Evolutionary conservation across 768 basidiomycete species (phyloP), one percentile per base, ranked within the genome.

Genomic region (Pleurotus salmoneostramineus): DNA sequence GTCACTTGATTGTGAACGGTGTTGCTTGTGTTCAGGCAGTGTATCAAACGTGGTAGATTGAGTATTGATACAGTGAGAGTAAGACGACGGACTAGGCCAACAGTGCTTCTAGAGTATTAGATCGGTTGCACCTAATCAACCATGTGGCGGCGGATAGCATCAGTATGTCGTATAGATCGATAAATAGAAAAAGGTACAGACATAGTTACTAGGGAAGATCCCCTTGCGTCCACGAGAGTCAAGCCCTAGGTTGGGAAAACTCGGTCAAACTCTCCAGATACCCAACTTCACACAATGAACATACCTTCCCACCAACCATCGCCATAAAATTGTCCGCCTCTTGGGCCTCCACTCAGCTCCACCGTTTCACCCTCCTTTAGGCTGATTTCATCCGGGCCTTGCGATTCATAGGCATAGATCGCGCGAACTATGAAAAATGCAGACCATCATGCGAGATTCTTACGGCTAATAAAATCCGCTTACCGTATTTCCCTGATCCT

Each of bases 251-350:
- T 27, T 27, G 21, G 21, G 21, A 40, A 43, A 33, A 42, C 45
- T 55, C 52, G 60, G 52, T 21, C 12, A 15, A 55, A 43, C 14
- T 33, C 21, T 10, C 21, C 35, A 5, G 58, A 63, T 54, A 61
- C 60, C 8, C 45, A 27, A 42, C 37, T 40, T 50, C 36, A 57
- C 52, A 56, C 35, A 27, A 27, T 27, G 21, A 27, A 27, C 74
- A 64, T 65, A 85, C 91, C 91, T 84, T 93, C 90, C 86, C 88
- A 93, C 91, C 91, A 93, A 32, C 89, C 91, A 56, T 89, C 84
- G 32, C 81, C 88, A 66, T 86, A 88, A 64, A 83, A 74, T 66
- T 82, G 78, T 14, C 89, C 88, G 17, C 83, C 87, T 15, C 73
- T 69, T 17, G 79, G 75, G 1, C 84, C 87, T 32, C 72, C 75